Evolutionary conservation across 2,329 filamentous ascomycete species (phyloP).

Genomic region (Hypoxylon sp.): DNA sequence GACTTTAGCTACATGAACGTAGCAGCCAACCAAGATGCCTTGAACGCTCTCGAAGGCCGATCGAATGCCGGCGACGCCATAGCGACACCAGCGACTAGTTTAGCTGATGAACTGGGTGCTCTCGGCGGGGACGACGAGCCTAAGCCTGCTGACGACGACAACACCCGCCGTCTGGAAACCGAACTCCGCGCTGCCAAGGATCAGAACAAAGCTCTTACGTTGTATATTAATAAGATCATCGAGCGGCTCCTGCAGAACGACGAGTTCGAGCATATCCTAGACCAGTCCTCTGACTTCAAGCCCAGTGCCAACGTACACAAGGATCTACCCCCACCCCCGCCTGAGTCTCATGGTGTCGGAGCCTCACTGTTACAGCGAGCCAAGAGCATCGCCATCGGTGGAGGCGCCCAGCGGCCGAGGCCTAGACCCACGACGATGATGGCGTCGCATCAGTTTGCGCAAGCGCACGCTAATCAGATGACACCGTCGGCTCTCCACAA

Average conservation of each 20-base stretch:
- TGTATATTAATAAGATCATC: conserved; percentile 99
- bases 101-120: conserved; percentile 86
- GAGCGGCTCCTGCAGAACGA: conserved; percentile 92
- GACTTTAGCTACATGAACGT: conserved; percentile 76
- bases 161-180: conserved; percentile 74
- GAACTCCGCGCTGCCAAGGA: conserved; percentile 85
- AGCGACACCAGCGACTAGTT: conserved; percentile 57
- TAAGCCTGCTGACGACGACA: conserved; percentile 68
- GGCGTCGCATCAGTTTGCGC: conserved; percentile 33
- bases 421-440: conserved; percentile 65
- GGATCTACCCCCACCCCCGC: conserved; percentile 80
- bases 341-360: conserved; percentile 59
- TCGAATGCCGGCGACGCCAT: conserved; percentile 41
- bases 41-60: conserved; percentile 70
- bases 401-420: conserved; percentile 51
- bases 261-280: conserved; percentile 92
- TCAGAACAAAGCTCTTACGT: conserved; percentile 94
- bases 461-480: conserved; percentile 12
- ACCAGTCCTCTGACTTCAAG: conserved; percentile 75
- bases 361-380: conserved; percentile 67
- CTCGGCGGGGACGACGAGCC: conserved; percentile 66
- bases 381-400: conserved; percentile 64
- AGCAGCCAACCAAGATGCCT: conserved; percentile 69
- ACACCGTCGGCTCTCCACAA: conserved; percentile 65
- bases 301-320: conserved; percentile 72